Evolutionary conservation across 1,284 basidiomycete species (phyloP), one percentile per base, ranked within the genome.

Genomic region (Inonotus obliquus): DNA sequence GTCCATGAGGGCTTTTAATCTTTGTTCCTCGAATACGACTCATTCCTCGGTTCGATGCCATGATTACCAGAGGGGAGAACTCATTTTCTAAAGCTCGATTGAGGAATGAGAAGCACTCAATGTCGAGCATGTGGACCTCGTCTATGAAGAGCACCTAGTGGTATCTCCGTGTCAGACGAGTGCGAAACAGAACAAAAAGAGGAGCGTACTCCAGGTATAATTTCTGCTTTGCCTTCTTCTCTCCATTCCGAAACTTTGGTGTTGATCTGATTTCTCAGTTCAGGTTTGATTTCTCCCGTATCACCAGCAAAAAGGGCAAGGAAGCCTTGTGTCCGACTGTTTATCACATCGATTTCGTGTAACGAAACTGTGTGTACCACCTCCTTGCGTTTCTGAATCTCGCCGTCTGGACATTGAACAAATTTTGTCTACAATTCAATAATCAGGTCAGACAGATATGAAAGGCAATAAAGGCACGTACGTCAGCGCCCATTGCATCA

Each of bases 331-430:
- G 96, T 98, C 56, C 96, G 84, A 67, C 92, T 96, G 80, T 99
- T 99, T 81, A 99, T 98, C 58, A 98, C 96, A 71, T 99, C 97
- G 69, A 99, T 99, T 77, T 99, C 97, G 76, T 98, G 97, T 29
- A 99, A 79, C 1, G 95, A 96, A 10, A 99, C 96, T 0, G 95
- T 98, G 75, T 99, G 96, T 4, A 96, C 91, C 44, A 98, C 92
- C 76, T 98, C 94, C 78, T 94, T 95, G 66, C 96, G 87, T 69
- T 94, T 96, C 79, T 99, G 96, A 61, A 99, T 87, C 77, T 99
- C 96, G 62, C 96, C 96, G 68, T 98, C 95, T 10, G 96, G 96
- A 73, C 94, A 97, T 79, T 96, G 94, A 2, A 99, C 94, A 69
- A 98, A 98, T 77, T 92, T 95, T 55, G 96, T 98, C 93, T 97